Percentiles rank a stretch among this genome's conserved stretches.
Evolutionary conservation across 306 rosid species (phyloP).

Genomic region (Castanospermum australe): DNA sequence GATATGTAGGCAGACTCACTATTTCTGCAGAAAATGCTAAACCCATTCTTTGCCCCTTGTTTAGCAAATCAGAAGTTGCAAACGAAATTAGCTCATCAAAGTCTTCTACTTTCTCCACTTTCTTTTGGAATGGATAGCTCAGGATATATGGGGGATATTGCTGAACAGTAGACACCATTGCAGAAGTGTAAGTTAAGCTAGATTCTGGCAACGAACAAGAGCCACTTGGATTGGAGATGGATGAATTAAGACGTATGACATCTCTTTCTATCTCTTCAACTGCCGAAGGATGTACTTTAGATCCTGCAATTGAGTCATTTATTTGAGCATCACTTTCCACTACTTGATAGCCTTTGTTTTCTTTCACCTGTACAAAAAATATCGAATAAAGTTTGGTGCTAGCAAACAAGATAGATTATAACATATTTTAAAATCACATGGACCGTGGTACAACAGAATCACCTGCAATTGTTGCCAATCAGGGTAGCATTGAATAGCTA

Average conservation of each 20-base stretch:
- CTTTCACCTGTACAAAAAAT: slow-evolving; percentile 36
- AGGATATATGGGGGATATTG: slow-evolving; percentile 31
- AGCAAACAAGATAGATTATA: background rate
- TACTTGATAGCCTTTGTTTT: slow-evolving; percentile 31
- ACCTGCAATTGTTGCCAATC: slow-evolving; percentile 61
- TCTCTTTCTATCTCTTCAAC: slow-evolving; percentile 34
- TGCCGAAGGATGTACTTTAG: slow-evolving; percentile 30
- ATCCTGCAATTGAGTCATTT: slow-evolving; percentile 24
- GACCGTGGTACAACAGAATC: background rate
- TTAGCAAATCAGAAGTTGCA: background rate
- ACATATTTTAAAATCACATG: background rate
- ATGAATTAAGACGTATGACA: slow-evolving; percentile 22
- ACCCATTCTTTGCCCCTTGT: slow-evolving; percentile 11
- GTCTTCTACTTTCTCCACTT: slow-evolving; percentile 10
- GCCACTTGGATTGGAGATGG: slow-evolving; percentile 10
- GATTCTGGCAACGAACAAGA: slow-evolving; percentile 19
- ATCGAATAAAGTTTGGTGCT: background rate
- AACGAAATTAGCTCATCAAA: background rate
- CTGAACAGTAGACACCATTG: slow-evolving; percentile 27
- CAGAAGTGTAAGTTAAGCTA: slow-evolving; percentile 18
- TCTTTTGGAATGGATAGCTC: slow-evolving; percentile 25
- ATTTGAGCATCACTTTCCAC: slow-evolving; percentile 26
- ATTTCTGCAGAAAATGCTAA: slow-evolving; percentile 26
- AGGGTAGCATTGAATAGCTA: slow-evolving; percentile 60
- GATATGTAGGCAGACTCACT: slow-evolving; percentile 16